Percentiles rank a stretch among this genome's conserved stretches.
These are phyloP conservation scores for Coniochaeta sp. DNA, from an alignment of 2,329 filamentous ascomycete species.

Conservation along the genomic window DNA sequence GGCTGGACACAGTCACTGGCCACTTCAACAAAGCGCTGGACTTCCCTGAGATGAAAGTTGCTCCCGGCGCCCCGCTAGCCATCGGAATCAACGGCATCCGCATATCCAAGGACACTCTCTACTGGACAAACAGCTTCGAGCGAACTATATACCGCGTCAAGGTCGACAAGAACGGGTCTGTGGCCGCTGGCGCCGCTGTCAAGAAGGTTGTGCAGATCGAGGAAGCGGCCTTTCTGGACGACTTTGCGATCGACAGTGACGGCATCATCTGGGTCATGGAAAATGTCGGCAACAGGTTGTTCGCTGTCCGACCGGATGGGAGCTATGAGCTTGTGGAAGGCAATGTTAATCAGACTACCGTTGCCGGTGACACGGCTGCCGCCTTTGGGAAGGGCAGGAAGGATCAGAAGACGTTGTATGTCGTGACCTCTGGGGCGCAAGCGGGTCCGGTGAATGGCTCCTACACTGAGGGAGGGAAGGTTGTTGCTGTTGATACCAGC, in stretches of 20 bases:
- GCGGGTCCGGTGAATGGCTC: constrained; percentile 3
- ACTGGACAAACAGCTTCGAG: constrained; percentile 37
- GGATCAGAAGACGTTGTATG: constrained; percentile 14
- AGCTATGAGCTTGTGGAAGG: constrained; percentile 2
- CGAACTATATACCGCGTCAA: constrained; percentile 12
- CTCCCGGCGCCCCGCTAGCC: constrained; percentile 27
- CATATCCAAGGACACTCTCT: constrained; percentile 35
- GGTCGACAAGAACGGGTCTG: constrained; percentile 6
- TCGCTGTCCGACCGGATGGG: constrained; percentile 4
- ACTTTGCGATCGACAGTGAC: constrained; percentile 11
- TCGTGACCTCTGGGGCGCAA: constrained; percentile 10
- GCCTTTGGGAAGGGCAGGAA: constrained; percentile 10
- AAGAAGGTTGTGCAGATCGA: constrained; percentile 7
- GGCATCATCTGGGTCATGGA: constrained; percentile 10
- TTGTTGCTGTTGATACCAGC: constrained; percentile 14
- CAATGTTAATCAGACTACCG: constrained; percentile 3
- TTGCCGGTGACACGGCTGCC: constrained; percentile 13
- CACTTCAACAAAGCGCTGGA: constrained; percentile 11
- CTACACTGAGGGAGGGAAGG: constrained; percentile 13
- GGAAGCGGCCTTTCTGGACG: constrained; percentile 10
- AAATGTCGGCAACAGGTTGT: constrained; percentile 7
- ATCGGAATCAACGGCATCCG: constrained; percentile 28
- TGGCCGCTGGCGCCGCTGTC: constrained; percentile 1
- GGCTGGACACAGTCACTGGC: constrained; percentile 15
- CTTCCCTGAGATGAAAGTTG: constrained; percentile 25